Conservation (phyloP, 176 grass and related monocot genomes). For the Saccharum officinarum region DNA sequence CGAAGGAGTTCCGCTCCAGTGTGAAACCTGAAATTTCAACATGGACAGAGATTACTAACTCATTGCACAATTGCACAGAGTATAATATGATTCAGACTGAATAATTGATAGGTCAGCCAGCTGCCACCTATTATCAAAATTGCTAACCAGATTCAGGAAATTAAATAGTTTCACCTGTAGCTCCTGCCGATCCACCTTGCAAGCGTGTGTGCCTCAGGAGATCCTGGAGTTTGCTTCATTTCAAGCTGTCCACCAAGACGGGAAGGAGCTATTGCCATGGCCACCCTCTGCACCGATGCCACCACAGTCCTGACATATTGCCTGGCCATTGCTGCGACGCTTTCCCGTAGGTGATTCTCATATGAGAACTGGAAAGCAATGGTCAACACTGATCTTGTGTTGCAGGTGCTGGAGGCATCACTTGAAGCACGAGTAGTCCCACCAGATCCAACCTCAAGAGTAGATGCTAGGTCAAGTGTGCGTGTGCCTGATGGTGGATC, state of each 20-base stretch:
- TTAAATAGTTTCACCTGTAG: conserved; percentile 55
- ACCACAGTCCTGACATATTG: conserved; percentile 93
- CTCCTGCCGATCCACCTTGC: conserved; percentile 81
- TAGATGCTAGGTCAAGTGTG: conserved; percentile 92
- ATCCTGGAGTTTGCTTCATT: conserved; percentile 59
- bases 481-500: conserved; percentile 64
- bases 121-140: background rate
- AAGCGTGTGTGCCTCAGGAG: conserved; percentile 84
- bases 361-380: conserved; percentile 98
- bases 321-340: conserved; percentile 82
- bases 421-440: conserved; percentile 59
- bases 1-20: conserved; percentile 73
- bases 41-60: conserved; percentile 33
- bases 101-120: background rate
- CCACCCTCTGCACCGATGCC: conserved; percentile 89
- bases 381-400: conserved; percentile 82
- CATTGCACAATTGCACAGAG: background rate
- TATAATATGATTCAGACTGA: background rate
- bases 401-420: conserved; percentile 51
- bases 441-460: conserved; percentile 83
- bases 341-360: conserved; percentile 93
- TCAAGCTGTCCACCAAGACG: conserved; percentile 64
- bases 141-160: background rate
- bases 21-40: conserved; percentile 55
- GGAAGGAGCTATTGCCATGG: conserved; percentile 89